Evolutionary conservation across 352 stramenopile genomes (phyloP), one percentile per base, ranked within the genome.

Genomic region (Lagenidium sp.): DNA sequence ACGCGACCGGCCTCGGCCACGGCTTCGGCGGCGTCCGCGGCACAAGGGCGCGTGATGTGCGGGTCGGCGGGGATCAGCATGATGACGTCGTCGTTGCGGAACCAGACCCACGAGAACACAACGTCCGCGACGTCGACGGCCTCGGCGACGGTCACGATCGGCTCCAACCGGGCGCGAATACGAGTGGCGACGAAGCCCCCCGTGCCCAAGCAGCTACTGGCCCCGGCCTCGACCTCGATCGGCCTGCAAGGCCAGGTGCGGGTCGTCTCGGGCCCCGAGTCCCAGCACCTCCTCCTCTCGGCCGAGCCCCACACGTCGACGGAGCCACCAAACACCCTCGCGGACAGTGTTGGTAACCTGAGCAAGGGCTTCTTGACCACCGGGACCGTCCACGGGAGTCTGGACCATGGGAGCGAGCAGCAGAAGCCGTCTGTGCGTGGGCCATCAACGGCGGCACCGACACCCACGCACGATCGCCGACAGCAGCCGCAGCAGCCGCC

Each of bases 131-230:
- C 12, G 13, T 35, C 36, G 4, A 53, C 19, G 20, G 31, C 25
- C 2, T 47, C 18, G n/a, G 23, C 24, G 16, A 42, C 15, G 34
- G 29, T 35, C 6, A 55, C 52, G 2, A 68, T 85, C 22, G 74
- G 74, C 7, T 80, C 70, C 0, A 72, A 63, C 46, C 68, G 68
- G 0, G 56, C 58, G 23, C 68, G 74, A 2, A 81, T 84, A 26
- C 53, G 68, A 22, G 43, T 49, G 22, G 39, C 43, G 0, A 82
- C 59, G 15, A 86, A 86, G 36, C 74, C 74, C 16, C 68, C 68
- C 2, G 68, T 86, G 19, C 68, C 74, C 2, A 68, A 68, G 23
- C 63, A 79, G 22, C 47, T 12, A 10, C 32, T 13, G 28, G 15
- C 28, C 8, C 8, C 28, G 28, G 8, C 8, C 8, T 32, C 28